Evolutionary conservation across 1,284 basidiomycete species (phyloP), one percentile per base, ranked within the genome.

Genomic region (Xerocomus cyaneibrunnescens): DNA sequence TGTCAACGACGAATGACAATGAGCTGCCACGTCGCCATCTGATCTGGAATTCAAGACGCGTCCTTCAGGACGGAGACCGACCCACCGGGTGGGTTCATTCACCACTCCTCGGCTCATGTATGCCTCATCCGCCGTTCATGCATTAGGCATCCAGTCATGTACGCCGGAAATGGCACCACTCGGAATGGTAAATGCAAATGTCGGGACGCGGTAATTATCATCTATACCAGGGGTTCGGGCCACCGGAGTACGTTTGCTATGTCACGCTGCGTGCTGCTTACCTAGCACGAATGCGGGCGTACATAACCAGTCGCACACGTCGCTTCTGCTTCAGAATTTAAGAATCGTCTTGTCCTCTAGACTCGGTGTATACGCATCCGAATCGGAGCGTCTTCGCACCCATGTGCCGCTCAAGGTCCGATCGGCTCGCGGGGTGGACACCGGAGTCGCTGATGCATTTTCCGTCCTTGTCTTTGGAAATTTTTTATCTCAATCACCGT

Each of bases 351-450:
- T 48, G n/a, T n/a, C 8, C 5, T 13, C 53, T 21, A 21, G 41
- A 48, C 28, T 30, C 1, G 32, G 57, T 28, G 27, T 16, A 17
- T 21, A 14, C 3, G n/a, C 17, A 36, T 42, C 43, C 56, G 35
- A 50, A 58, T 38, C 6, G 6, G 34, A 39, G 5, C 7, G n/a
- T 38, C 14, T 40, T 34, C 23, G 32, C 1, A 14, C 39, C 36
- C 57, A 57, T 52, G 53, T 35, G 52, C 22, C 13, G 28, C 34
- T 12, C 44, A 37, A 47, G 42, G 37, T 58, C 56, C 56, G 55
- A 22, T 37, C 30, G n/a, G 21, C 5, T 40, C 55, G 55, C 6
- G 9, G 49, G 31, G 22, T 17, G 32, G 21, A 23, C 16, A 22
- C 14, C 30, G 38, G 45, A 31, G 45, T 32, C 16, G 53, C 45